Percentiles rank a stretch among this genome's conserved stretches.
Conservation (phyloP, 2,329 filamentous ascomycete genomes). For the Neonectria magnoliae region DNA sequence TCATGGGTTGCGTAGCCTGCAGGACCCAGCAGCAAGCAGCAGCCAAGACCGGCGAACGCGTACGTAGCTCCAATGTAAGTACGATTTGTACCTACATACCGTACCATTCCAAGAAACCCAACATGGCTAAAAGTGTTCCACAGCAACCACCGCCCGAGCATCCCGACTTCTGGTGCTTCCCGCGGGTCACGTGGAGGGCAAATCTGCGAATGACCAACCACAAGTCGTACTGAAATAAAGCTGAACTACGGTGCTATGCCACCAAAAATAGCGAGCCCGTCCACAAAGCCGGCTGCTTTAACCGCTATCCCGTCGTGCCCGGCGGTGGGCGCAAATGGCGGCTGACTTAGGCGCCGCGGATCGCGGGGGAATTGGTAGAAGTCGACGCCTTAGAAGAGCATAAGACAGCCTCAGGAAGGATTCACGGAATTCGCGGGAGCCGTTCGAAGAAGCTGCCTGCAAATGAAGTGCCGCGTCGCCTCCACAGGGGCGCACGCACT, state of each 20-base stretch:
- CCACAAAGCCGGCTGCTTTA: constrained; percentile 18
- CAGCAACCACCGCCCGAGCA: constrained; percentile 7
- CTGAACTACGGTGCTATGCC: constrained; percentile 1
- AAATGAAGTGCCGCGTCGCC: constrained; percentile 8
- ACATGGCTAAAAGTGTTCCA: constrained; percentile 2
- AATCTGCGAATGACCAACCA: not conserved
- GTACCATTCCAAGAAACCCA: constrained; percentile 7
- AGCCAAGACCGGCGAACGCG: constrained; percentile 4
- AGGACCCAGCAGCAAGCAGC: constrained; percentile 8
- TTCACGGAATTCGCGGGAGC: not conserved
- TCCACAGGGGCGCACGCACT: constrained; percentile 2
- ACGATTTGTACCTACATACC: constrained; percentile 16
- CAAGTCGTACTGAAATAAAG: not conserved
- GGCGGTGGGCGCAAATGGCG: constrained; percentile 1
- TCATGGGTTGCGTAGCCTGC: constrained; percentile 17
- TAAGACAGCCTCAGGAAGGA: not conserved
- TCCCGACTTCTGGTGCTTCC: not conserved
- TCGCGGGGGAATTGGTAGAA: not conserved
- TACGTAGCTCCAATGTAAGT: constrained; percentile 9
- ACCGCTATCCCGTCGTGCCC: not conserved
- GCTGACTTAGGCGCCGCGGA: not conserved
- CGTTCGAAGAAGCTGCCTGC: not conserved
- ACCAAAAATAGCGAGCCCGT: constrained; percentile 15
- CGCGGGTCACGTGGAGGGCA: not conserved
- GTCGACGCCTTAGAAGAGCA: not conserved